Base-by-base conservation (phyloP, 352 stramenopile species). In the Phytophthora megakarya region DNA sequence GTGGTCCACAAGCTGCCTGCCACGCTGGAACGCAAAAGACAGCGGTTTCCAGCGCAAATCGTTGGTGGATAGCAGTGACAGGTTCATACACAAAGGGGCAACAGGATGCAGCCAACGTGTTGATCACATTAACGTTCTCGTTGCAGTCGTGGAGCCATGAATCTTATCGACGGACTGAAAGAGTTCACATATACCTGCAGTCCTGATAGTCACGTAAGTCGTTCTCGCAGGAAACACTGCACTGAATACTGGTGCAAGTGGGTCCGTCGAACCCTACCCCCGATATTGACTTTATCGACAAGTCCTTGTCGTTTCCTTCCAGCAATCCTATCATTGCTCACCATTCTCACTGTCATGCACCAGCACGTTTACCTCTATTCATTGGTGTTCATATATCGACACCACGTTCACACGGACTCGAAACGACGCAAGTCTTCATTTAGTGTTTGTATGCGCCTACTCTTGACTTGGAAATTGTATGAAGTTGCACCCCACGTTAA, bases 391-490 rank as follows among this genome's bases (percentile, higher is more conserved):
- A 10, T 30, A 13, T 30, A 4, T 22, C n/a, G n/a, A n/a, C n/a
- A n/a, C n/a, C n/a, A n/a, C n/a, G n/a, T n/a, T n/a, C n/a, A n/a
- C n/a, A n/a, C n/a, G n/a, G n/a, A 3, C 38, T 25, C 18, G 40
- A 46, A 30, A 46, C 18, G 40, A n/a, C n/a, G n/a, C n/a, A n/a
- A n/a, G 40, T 13, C 40, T 35, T 53, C 28, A 40, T 32, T 53
- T 42, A 19, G 22, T 15, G 15, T 32, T 42, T 53, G 30, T 43
- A 53, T 53, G 11, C n/a, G n/a, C n/a, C n/a, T n/a, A n/a, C n/a
- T n/a, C 2, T 28, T 53, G 35, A 53, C 57, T 65, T 58, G 37
- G 5, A n/a, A 26, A 22, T 42, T 58, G 50, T 58, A 58, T 42
- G 30, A 43, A 13, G 46, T 53, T 53, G 46, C 46, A 53, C 54